phyloP scores from a whole-genome alignment of 768 basidiomycete species.

The Phanerodontia chrysosporium region DNA sequence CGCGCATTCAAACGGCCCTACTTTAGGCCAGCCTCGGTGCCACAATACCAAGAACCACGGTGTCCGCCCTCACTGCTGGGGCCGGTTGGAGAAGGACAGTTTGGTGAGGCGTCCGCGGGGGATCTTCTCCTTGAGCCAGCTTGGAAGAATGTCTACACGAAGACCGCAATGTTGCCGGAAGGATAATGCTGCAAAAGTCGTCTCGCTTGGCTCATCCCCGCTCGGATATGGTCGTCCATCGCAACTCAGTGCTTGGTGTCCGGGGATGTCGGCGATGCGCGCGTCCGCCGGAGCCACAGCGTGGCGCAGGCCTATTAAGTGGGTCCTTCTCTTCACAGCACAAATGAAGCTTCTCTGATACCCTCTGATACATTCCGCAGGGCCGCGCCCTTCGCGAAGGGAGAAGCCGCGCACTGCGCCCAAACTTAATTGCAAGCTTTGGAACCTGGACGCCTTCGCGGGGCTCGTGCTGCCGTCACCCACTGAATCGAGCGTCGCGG shows the following conservation, averaged over 20 bases:
- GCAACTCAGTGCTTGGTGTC: neutral
- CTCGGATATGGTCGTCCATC: neutral
- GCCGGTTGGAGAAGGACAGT: neutral
- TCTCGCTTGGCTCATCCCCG: neutral
- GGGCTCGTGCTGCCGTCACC: neutral
- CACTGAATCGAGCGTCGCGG: neutral
- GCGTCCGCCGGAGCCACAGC: neutral
- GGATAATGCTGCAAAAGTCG: neutral
- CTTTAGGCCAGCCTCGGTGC: neutral
- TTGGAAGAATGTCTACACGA: too few species aligned
- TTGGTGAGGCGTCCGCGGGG: neutral
- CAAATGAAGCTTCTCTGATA: neutral
- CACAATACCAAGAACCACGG: neutral
- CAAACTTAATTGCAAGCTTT: constrained; percentile 1
- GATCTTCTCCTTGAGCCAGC: too few species aligned
- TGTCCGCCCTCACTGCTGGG: neutral
- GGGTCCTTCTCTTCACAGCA: neutral
- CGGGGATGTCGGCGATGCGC: neutral
- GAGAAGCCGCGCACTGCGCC: neutral
- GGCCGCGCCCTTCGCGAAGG: neutral
- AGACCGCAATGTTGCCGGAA: too few species aligned
- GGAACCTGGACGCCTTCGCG: neutral
- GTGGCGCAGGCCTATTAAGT: neutral
- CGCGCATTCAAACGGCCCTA: neutral
- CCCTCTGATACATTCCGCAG: neutral